Evolutionary conservation across 805 yeast genomes (phyloP).

Genomic region (Vanderwaltozyma yarrowii): DNA sequence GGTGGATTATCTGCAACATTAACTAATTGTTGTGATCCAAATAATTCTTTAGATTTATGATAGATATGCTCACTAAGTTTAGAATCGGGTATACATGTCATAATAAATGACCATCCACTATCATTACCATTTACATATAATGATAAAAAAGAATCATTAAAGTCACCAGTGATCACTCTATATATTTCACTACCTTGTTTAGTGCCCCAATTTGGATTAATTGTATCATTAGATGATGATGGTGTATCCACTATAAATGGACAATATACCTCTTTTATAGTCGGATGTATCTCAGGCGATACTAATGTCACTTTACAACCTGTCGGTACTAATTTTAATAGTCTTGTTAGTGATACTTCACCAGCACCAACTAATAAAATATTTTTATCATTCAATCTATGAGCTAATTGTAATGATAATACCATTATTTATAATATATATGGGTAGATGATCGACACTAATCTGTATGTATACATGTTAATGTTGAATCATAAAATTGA

Average conservation of each 20-base stretch:
- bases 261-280: slow-evolving; percentile 8
- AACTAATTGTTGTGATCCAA: slow-evolving; percentile 23
- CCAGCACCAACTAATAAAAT: slow-evolving; percentile 29
- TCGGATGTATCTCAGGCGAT: slow-evolving; percentile 16
- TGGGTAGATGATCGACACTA: no score
- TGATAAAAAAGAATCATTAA: slow-evolving; percentile 9
- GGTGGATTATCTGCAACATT: slow-evolving; percentile 30
- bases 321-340: slow-evolving; percentile 24
- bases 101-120: slow-evolving; percentile 20
- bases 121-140: slow-evolving; percentile 10
- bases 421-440: slow-evolving; percentile 5
- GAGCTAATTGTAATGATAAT: slow-evolving; percentile 23
- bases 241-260: not conserved
- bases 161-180: slow-evolving; percentile 10
- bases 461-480: no score
- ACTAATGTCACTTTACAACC: slow-evolving; percentile 26
- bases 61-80: slow-evolving; percentile 16
- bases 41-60: slow-evolving; percentile 11
- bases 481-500: no score
- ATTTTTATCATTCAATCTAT: slow-evolving; percentile 16
- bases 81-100: slow-evolving; percentile 24
- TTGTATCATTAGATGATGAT: slow-evolving; percentile 1
- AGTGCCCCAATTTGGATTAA: slow-evolving; percentile 10
- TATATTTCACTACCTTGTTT: slow-evolving; percentile 2
- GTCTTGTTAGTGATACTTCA: slow-evolving; percentile 25